Base-by-base conservation (phyloP, 495 filamentous ascomycete genomes). In the Penicillium cinerascens region DNA sequence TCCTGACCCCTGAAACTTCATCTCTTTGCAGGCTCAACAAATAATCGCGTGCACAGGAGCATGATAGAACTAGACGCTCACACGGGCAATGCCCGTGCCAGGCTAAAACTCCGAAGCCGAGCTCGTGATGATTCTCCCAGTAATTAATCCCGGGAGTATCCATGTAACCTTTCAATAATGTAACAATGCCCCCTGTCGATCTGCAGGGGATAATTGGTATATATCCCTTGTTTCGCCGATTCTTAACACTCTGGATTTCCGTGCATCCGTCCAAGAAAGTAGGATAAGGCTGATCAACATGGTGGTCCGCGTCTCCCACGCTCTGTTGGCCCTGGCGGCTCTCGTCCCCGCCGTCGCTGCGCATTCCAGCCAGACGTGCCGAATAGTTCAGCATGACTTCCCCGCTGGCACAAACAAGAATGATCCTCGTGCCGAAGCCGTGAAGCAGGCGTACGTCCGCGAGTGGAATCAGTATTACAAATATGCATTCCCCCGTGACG, bases 381-480 rank as follows among this genome's bases (percentile, higher is more conserved):
- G 42, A 18, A 52, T 52, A 17, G 49, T 63, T n/a, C 59, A 63
- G 38, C 48, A 50, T 48, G 22, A 59, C 37, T 63, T 63, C 25
- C 55, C 55, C 3, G 27, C 44, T n/a, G 52, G 56, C n/a, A 63
- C 59, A 3, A 53, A 53, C 42, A 59, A 52, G 41, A 45, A 59
- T 36, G 49, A 58, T 39, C 49, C 55, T 3, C 55, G 59, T 4
- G 59, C 52, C 29, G 49, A 63, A 47, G 55, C 52, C 25, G 56
- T 63, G 25, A 58, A 57, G 29, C 16, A 56, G 45, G 55, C 56
- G 3, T 63, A 63, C 45, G 48, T 38, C 13, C 59, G 59, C n/a
- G 55, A 58, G 44, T 63, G 59, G 59, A 43, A 44, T 17, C 22
- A 63, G 45, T 63, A 63, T 21, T 42, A 35, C 9, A 55, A 63